Percentiles rank a stretch among this genome's conserved stretches.
Conservation (phyloP, 2,329 filamentous ascomycete species). For the Didymosphaeria variabile region DNA sequence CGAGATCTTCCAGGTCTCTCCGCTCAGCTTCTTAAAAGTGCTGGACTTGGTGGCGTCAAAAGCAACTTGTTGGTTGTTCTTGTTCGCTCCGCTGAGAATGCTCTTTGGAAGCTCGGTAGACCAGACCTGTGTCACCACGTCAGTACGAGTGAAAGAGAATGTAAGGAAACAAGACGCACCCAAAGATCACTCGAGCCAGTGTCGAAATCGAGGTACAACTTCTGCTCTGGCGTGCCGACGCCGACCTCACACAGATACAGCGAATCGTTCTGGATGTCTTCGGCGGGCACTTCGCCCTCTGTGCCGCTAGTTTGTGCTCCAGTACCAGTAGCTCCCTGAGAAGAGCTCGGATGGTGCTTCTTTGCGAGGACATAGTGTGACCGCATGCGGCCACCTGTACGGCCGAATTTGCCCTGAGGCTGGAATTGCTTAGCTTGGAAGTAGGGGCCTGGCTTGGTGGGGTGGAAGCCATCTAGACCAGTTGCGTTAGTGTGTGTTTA, state of each 20-base stretch:
- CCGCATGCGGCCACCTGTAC: slow-evolving; percentile 33
- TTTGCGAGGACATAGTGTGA: slow-evolving; percentile 31
- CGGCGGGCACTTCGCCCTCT: slow-evolving; percentile 22
- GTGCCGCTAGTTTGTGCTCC: neutral
- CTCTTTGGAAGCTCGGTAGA: slow-evolving; percentile 33
- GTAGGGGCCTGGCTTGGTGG: slow-evolving; percentile 36
- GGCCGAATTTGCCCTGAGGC: slow-evolving; percentile 33
- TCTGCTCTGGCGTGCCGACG: slow-evolving; percentile 66
- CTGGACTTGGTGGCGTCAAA: slow-evolving; percentile 54
- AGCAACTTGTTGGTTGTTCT: slow-evolving; percentile 65
- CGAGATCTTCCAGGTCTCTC: slow-evolving; percentile 65
- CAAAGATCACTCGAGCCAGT: slow-evolving; percentile 73
- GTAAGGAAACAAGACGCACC: slow-evolving; percentile 36
- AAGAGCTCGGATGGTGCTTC: slow-evolving; percentile 11
- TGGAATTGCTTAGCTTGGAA: slow-evolving; percentile 32
- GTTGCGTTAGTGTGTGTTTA: neutral
- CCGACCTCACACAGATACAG: slow-evolving; percentile 62
- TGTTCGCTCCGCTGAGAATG: slow-evolving; percentile 51
- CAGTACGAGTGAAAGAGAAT: neutral
- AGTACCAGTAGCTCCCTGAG: neutral
- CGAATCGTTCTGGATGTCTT: slow-evolving; percentile 37
- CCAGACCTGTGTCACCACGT: slow-evolving; percentile 25
- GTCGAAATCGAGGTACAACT: slow-evolving; percentile 72
- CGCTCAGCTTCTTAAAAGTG: slow-evolving; percentile 50
- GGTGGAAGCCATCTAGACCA: slow-evolving; percentile 31